A percentile compares a stretch with the other conserved stretches of the same genome.
Evolutionary conservation across 2,329 filamentous ascomycete species (phyloP).

Genomic region (Corniculantispora saksenae): DNA sequence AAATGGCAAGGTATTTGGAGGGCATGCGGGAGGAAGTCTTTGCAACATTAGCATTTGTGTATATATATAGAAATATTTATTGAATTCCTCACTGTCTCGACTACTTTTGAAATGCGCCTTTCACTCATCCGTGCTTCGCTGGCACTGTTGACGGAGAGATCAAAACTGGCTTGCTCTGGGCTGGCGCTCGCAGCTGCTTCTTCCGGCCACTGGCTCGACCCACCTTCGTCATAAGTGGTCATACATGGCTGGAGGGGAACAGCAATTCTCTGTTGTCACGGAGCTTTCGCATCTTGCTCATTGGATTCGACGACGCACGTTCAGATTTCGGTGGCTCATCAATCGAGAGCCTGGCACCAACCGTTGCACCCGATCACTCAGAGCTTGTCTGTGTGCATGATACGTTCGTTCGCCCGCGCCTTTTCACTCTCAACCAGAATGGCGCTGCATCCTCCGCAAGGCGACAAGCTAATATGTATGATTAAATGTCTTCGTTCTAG

Average conservation of each 20-base stretch:
- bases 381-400: not conserved
- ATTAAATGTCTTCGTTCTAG: too few species aligned
- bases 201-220: not conserved
- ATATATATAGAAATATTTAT: constrained; percentile 12
- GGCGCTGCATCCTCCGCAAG: constrained; percentile 45
- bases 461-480: constrained; percentile 53
- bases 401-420: constrained; percentile 14
- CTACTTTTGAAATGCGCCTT: not conserved
- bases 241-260: not conserved
- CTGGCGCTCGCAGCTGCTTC: not conserved
- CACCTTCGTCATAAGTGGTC: not conserved
- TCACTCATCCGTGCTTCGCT: not conserved
- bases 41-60: not conserved
- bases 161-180: not conserved
- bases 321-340: not conserved
- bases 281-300: not conserved
- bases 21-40: constrained; percentile 1
- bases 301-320: not conserved
- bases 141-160: not conserved
- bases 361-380: not conserved
- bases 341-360: not conserved
- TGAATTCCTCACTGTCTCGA: not conserved
- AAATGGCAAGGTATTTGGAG: not conserved
- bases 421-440: constrained; percentile 37
- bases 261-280: not conserved